phyloP scores from a whole-genome alignment of 2,329 filamentous ascomycete species.

The Arthrobotrys entomopaga region DNA sequence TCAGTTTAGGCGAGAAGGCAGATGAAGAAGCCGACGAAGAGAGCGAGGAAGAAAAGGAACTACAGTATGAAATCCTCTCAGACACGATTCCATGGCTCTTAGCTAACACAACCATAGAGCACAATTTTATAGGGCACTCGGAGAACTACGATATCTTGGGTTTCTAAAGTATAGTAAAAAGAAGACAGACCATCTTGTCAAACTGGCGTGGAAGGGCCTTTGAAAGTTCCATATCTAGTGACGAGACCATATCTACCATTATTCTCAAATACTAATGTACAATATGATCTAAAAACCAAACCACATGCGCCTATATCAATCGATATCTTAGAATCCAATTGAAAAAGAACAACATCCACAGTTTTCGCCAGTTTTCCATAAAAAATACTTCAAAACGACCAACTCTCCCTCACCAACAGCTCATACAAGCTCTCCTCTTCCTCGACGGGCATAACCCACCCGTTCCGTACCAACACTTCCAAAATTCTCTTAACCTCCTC shows the following conservation, averaged over 20 bases:
- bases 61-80: slow-evolving; percentile 54
- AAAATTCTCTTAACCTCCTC: slow-evolving; percentile 39
- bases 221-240: slow-evolving; percentile 59
- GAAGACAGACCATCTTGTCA: slow-evolving; percentile 90
- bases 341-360: too few species aligned
- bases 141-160: slow-evolving; percentile 85
- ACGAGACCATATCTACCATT: neutral
- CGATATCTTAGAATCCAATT: too few species aligned
- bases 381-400: slow-evolving; percentile 33
- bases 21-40: slow-evolving; percentile 64
- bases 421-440: slow-evolving; percentile 28
- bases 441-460: slow-evolving; percentile 32
- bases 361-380: too few species aligned
- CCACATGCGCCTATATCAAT: too few species aligned
- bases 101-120: slow-evolving; percentile 64
- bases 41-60: slow-evolving; percentile 64
- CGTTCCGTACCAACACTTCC: slow-evolving; percentile 42
- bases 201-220: slow-evolving; percentile 82
- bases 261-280: neutral
- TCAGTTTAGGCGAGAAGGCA: slow-evolving; percentile 67
- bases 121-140: slow-evolving; percentile 83
- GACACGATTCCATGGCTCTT: slow-evolving; percentile 1
- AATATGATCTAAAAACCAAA: too few species aligned
- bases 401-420: slow-evolving; percentile 29
- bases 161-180: slow-evolving; percentile 89